A percentile compares a stretch with the other conserved stretches of the same genome.
Evolutionary conservation across 2,329 filamentous ascomycete genomes (phyloP).

Genomic region (Leptographium flavum): DNA sequence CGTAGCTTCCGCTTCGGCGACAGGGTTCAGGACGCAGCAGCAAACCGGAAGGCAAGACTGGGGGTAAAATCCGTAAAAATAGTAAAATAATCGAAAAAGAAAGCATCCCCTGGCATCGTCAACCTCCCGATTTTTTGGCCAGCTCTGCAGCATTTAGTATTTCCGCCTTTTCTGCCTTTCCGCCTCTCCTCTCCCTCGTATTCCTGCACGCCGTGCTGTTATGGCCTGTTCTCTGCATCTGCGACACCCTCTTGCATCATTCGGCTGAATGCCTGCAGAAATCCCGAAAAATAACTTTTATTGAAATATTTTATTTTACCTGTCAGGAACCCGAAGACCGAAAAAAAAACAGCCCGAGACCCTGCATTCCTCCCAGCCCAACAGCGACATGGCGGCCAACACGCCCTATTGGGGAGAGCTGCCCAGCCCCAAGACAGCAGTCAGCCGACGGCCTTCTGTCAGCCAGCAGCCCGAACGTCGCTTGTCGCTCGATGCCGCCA

Average conservation of each 20-base stretch:
- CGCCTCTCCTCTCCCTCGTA: not conserved
- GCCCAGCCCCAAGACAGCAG: constrained; percentile 29
- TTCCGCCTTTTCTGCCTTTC: not conserved
- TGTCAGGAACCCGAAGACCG: not conserved
- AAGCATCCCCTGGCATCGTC: constrained; percentile 3
- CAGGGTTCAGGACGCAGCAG: not conserved
- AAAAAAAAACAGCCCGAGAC: not conserved
- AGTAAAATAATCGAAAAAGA: constrained; percentile 1
- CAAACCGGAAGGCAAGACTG: not conserved
- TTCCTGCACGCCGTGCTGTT: not conserved
- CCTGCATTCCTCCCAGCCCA: constrained; percentile 17
- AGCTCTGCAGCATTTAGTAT: not conserved
- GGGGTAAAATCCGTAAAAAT: too few relatives aligned
- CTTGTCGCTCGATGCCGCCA: not conserved
- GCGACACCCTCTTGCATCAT: not conserved
- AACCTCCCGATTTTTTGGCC: constrained; percentile 3
- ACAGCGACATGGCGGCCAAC: too few relatives aligned
- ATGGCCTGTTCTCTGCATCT: not conserved
- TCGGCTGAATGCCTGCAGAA: not conserved
- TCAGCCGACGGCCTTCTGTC: constrained; percentile 23
- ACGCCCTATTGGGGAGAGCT: constrained; percentile 21
- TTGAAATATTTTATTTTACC: too few relatives aligned
- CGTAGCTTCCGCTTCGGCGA: not conserved
- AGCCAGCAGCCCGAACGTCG: constrained; percentile 12
- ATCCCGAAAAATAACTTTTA: too few relatives aligned